Conservation (phyloP, 331 rosid genomes). For the Pyrus hybrid region DNA sequence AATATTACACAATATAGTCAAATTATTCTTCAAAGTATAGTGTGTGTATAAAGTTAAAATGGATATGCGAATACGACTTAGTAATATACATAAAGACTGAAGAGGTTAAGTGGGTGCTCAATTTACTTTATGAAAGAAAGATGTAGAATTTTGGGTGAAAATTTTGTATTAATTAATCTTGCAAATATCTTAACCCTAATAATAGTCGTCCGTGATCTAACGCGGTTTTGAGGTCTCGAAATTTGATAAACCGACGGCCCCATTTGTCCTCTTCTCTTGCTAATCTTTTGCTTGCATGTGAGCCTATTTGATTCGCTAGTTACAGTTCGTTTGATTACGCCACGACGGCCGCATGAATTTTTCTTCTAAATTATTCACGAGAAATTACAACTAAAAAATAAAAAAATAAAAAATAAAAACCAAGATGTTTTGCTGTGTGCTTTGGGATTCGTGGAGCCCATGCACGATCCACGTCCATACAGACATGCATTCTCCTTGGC, state of each 20-base stretch:
- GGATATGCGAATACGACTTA: neutral
- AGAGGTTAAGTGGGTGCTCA: neutral
- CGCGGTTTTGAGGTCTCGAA: slow-evolving; percentile 51
- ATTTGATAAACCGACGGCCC: slow-evolving; percentile 27
- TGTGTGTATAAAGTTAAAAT: neutral
- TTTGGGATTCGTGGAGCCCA: slow-evolving; percentile 31
- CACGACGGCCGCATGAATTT: slow-evolving; percentile 9
- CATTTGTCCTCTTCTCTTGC: slow-evolving; percentile 30
- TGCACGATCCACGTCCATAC: neutral
- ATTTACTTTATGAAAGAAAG: neutral
- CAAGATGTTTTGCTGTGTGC: slow-evolving; percentile 16
- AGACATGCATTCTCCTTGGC: neutral
- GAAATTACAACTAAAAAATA: neutral
- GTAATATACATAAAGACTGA: neutral
- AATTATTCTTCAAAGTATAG: neutral
- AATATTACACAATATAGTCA: neutral
- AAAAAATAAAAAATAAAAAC: too few species aligned
- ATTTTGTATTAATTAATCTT: neutral
- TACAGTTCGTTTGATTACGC: slow-evolving; percentile 10
- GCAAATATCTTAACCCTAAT: neutral
- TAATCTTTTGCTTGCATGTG: slow-evolving; percentile 12
- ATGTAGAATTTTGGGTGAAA: neutral
- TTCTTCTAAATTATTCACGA: neutral
- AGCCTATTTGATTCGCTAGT: slow-evolving; percentile 4
- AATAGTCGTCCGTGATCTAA: slow-evolving; percentile 15